Base-by-base conservation (phyloP, 148 eudicot genomes). In the Fagopyrum esculentum region DNA sequence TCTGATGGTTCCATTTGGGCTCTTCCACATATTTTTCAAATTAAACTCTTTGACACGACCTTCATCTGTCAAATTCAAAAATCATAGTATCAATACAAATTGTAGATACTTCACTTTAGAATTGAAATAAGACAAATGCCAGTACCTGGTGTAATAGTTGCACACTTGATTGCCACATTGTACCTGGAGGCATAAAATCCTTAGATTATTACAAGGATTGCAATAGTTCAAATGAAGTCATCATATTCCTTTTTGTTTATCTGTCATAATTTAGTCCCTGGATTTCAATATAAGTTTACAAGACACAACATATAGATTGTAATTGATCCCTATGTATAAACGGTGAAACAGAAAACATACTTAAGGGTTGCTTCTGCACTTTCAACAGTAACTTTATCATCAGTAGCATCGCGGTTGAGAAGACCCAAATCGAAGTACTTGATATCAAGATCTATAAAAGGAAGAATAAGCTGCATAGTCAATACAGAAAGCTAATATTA, bases 1-100 rank as follows among this genome's bases (percentile, higher is more conserved):
- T 76, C 98, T 91, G 29, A 93, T 91, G 43, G 98, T 93, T 68
- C 98, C 98, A 81, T 93, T 93, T 72, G 98, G 98, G 81, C 98
- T 93, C 84, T 78, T 93, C 98, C 98, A 93, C 98, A 93, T 93
- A 7, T 70, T 73, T 76, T 89, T 93, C 86, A 93, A 81, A 45
- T 55, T 78, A 57, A 93, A 93, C 80, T 93, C 98, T 79, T 83
- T 80, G 54, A 93, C 75, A 81, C 93, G 96, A 45, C 76, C 87
- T 82, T 93, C 98, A 84, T 93, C 97, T 91, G 85, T 72, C 52
- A 74, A 15, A 74, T 63, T 45, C 4, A 59, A 45, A 45, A 59
- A 59, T 3, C 48, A 74, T 12, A 59, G 4, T 6, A 73, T 26
- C 54, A 46, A 71, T 45, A 17, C 51, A 70, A 16, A n/a, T 5